phyloP scores from a whole-genome alignment of 106 monocot species.

The Platanthera zijinensis region DNA sequence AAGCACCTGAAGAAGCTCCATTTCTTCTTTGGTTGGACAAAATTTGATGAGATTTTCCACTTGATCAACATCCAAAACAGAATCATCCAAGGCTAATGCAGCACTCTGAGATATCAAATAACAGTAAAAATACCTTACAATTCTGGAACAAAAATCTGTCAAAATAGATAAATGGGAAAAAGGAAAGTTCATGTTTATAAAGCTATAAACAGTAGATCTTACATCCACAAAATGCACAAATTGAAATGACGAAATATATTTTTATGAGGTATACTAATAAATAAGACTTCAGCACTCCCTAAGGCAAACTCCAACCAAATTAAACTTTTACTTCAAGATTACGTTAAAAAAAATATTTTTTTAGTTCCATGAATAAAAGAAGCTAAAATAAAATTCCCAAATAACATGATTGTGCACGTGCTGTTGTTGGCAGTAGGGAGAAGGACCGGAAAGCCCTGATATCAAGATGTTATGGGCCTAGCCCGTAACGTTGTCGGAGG shows the following conservation, averaged over 20 bases:
- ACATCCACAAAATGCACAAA: background rate
- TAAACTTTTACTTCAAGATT: too few relatives aligned
- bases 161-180: background rate
- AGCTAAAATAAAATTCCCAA: too few relatives aligned
- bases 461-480: too few relatives aligned
- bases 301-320: background rate
- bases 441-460: too few relatives aligned
- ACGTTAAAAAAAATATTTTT: too few relatives aligned
- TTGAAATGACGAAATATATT: background rate
- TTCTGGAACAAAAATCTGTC: background rate
- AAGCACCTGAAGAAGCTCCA: constrained; percentile 30
- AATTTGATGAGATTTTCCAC: constrained; percentile 27
- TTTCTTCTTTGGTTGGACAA: constrained; percentile 31
- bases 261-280: background rate
- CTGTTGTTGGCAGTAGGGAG: too few relatives aligned
- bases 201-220: background rate
- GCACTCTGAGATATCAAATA: constrained; percentile 14
- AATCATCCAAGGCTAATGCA: constrained; percentile 20
- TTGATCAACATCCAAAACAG: constrained; percentile 26
- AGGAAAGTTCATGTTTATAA: background rate
- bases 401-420: too few relatives aligned
- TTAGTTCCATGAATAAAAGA: too few relatives aligned
- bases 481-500: too few relatives aligned
- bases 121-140: background rate
- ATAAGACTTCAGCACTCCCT: background rate